Conservation (phyloP, 345 rosid species). For the Eucalyptus dawsonii region DNA sequence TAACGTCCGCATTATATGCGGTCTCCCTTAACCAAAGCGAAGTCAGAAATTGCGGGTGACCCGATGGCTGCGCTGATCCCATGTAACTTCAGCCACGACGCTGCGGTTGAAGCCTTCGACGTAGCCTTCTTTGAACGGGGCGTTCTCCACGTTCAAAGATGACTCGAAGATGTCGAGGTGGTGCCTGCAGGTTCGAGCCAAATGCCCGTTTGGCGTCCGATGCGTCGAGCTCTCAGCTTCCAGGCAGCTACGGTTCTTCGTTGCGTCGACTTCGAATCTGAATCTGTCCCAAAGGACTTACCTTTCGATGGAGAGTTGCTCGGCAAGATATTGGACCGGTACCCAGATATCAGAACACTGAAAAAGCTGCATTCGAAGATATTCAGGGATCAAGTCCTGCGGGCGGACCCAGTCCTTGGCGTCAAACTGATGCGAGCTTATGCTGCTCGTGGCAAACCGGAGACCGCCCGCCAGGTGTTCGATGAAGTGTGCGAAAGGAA, state of each 20-base stretch:
- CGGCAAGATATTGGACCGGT: background rate
- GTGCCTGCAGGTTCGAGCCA: background rate
- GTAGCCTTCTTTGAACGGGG: background rate
- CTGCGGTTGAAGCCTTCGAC: background rate
- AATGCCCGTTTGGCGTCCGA: background rate
- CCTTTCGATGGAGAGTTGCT: background rate
- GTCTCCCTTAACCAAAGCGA: background rate
- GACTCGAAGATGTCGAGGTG: background rate
- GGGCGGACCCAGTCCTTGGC: background rate
- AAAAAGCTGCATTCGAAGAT: background rate
- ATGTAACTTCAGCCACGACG: background rate
- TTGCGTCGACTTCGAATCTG: background rate
- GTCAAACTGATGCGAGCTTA: slow-evolving; percentile 1
- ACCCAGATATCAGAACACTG: background rate
- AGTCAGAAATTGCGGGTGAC: background rate
- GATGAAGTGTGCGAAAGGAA: too few relatives aligned
- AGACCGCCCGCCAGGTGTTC: background rate
- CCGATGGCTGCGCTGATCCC: background rate
- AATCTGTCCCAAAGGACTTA: background rate
- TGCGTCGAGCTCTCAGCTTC: background rate
- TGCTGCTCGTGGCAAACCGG: background rate
- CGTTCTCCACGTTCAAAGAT: background rate
- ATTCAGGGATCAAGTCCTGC: background rate
- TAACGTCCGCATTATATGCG: background rate
- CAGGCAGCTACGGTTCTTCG: background rate